Conservation (phyloP, 1,284 basidiomycete genomes). For the Pseudozyma hubeiensis region DNA sequence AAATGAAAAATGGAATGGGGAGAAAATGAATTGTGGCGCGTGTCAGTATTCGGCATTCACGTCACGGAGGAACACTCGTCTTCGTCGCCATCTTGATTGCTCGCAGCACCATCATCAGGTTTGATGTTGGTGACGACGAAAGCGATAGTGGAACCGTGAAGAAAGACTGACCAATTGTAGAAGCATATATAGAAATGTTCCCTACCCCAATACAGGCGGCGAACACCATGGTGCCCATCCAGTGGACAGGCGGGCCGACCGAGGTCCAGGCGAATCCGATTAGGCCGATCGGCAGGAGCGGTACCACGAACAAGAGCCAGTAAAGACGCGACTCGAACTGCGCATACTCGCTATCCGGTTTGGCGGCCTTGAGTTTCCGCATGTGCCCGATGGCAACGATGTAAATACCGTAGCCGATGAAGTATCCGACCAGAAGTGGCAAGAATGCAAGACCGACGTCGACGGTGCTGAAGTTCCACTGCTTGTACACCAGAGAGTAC, state of each 20-base stretch:
- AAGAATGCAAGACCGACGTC: slow-evolving; percentile 66
- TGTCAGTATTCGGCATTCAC: too few relatives aligned
- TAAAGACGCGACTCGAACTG: slow-evolving; percentile 69
- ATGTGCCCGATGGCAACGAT: slow-evolving; percentile 64
- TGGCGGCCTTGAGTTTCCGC: slow-evolving; percentile 64
- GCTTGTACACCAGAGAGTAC: slow-evolving; percentile 69
- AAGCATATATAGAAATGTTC: slow-evolving; percentile 65
- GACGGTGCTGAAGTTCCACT: slow-evolving; percentile 69
- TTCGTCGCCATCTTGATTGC: too few relatives aligned
- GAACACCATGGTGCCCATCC: slow-evolving; percentile 71
- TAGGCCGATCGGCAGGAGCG: slow-evolving; percentile 70
- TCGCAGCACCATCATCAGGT: too few relatives aligned
- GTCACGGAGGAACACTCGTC: too few relatives aligned
- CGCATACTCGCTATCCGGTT: slow-evolving; percentile 53
- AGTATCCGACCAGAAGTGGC: slow-evolving; percentile 70
- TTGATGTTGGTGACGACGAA: too few relatives aligned
- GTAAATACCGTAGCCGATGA: slow-evolving; percentile 70
- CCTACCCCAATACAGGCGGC: slow-evolving; percentile 69
- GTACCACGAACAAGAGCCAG: slow-evolving; percentile 69
- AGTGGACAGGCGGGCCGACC: slow-evolving; percentile 69
- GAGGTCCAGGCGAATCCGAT: slow-evolving; percentile 71
- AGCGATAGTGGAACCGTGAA: too few relatives aligned
- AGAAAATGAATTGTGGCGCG: too few relatives aligned
- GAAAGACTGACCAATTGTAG: slow-evolving; percentile 56
- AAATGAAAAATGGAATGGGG: too few relatives aligned